Evolutionary conservation across 1,284 basidiomycete species (phyloP), one percentile per base, ranked within the genome.

Genomic region (Mycena citricolor): DNA sequence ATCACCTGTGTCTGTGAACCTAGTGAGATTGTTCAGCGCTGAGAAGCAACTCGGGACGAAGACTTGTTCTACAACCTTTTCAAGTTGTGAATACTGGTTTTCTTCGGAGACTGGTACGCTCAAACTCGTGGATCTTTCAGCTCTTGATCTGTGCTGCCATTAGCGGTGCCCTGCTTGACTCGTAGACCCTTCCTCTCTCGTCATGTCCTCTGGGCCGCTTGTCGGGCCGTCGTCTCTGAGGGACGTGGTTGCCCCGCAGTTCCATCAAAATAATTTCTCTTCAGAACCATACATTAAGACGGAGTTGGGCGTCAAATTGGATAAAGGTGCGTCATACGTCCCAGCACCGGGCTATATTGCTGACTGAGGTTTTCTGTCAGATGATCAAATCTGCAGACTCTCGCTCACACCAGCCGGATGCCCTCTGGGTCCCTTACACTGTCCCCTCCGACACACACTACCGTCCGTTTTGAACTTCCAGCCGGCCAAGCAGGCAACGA

Each of bases 331-430:
- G 68, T 68, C 48, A 14, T 39, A 46, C 24, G 16, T 17, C 22
- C 1, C n/a, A n/a, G n/a, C n/a, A n/a, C n/a, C n/a, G n/a, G n/a
- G n/a, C n/a, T n/a, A n/a, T n/a, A n/a, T n/a, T 19, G 29, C 42
- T 45, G 14, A 47, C 33, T 25, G 21, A 44, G 24, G 28, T n/a
- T 36, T 23, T 44, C 30, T 32, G 29, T 10, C 57, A 92, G 93
- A 97, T 66, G 83, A 90, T 54, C 90, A 95, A 65, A 94, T 97
- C 59, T 97, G 94, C 65, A 79, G 86, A 46, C 76, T 91, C 39
- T 79, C 84, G 12, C 70, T 94, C 32, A 83, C 86, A 4, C 73
- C 87, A 14, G 76, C 83, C 1, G 88, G 90, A 12, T 98, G 94
- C 62, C 92, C 94, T 10, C 77, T 93, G 13, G 94, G 94, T 3